Base-by-base conservation (phyloP, 2,329 filamentous ascomycete genomes). In the Atkinsonella hypoxylon region DNA sequence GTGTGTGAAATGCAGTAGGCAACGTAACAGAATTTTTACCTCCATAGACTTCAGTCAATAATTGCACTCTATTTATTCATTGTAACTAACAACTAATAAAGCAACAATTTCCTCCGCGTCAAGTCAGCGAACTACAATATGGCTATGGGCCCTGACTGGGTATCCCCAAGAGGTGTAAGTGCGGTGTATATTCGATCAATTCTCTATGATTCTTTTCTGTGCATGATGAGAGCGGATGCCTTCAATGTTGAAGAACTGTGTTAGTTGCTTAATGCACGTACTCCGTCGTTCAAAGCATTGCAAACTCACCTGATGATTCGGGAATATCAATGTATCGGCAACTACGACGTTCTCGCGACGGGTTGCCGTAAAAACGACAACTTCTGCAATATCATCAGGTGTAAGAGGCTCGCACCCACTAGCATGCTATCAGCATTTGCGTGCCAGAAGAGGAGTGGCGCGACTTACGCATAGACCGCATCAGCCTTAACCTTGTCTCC, bases 401-500 rank as follows among this genome's bases (percentile, higher is more conserved):
- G 89, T 95, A 58, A 96, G 73, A 40, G 90, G 89, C 57, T 94
- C 86, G 58, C 79, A 83, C 48, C 83, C 85, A 52, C 83, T 86
- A 47, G 9, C 18, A 22, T 31, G 17, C n/a, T 20, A 18, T 42
- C 40, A 45, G 44, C 15, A 44, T 9, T 26, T 17, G 20, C 15
- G 34, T 7, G 38, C 11, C 13, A 18, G 36, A n/a, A 38, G 30
- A 12, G 17, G 18, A 9, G 20, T 20, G 4, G 1, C 38, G 26
- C 7, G 39, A 71, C 81, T 68, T 70, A 85, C 83, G 83, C 82
- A 67, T 95, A 95, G 49, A 95, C 89, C 47, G 87, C 86, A 72
- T 93, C 87, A 4, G 90, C 90, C 74, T 95, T 95, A 54, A 76
- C 65, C 74, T 90, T 90, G 66, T 96, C 90, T 5, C 90, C 90